Base-by-base conservation (phyloP, 2,329 filamentous ascomycete species). In the Pseudopithomyces chartarum region DNA sequence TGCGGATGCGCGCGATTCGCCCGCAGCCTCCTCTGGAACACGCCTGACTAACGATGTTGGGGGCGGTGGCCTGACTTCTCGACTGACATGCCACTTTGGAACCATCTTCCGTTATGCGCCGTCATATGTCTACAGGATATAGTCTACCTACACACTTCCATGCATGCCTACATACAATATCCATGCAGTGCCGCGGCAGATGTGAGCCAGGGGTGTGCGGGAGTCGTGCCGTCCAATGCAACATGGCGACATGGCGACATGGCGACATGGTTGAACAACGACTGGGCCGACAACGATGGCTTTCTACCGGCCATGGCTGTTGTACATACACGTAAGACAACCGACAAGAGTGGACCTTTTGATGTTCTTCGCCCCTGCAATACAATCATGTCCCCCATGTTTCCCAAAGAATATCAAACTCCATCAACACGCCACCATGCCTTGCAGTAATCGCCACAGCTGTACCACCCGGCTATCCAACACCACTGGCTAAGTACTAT, bases 1-100 rank as follows among this genome's bases (percentile, higher is more conserved):
- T 42, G 29, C 6, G 43, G 36, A 4, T 56, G 55, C 36, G 32
- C 34, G 39, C 34, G 42, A 33, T 40, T 54, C 55, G 58, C 57
- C 53, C 13, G 34, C 34, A 57, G 15, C 8, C 8, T 42, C n/a
- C 33, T 12, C 11, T 44, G 42, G 42, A 40, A 32, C 38, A 56
- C 60, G 54, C 57, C 48, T 63, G 60, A 61, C 59, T 60, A 46
- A 19, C 36, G 17, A 2, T 11, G 20, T 10, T 32, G n/a, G 32
- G 26, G 32, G 20, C 34, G 23, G 40, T 58, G 56, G 56, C 52
- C 52, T 58, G 56, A 58, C 40, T 22, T 42, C 22, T 39, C 5
- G 22, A 36, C 34, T 6, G 15, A 32, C 22, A 50, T 3, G 19
- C 33, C 45, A 48, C 32, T 26, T 23, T 36, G 34, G 15, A 13